Conservation (phyloP, 495 filamentous ascomycete genomes). For the Xylaria flabelliformis region DNA sequence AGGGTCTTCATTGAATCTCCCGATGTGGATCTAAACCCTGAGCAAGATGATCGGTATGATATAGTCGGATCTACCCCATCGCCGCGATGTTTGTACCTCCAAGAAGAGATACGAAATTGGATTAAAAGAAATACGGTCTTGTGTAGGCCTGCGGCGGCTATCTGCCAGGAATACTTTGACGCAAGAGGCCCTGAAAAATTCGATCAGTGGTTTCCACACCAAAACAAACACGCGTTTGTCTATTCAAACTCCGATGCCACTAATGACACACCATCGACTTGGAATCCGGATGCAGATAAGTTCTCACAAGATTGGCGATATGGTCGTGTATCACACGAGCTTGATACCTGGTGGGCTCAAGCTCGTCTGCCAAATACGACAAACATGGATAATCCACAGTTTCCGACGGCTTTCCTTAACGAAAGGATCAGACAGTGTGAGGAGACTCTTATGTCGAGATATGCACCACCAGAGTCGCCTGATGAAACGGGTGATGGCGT, state of each 20-base stretch:
- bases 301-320: slow-evolving; percentile 58
- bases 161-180: slow-evolving; percentile 50
- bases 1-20: slow-evolving; percentile 65
- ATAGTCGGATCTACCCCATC: slow-evolving; percentile 36
- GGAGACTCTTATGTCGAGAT: slow-evolving; percentile 53
- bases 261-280: slow-evolving; percentile 44
- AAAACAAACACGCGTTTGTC: slow-evolving; percentile 50
- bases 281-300: slow-evolving; percentile 56
- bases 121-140: slow-evolving; percentile 60
- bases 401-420: slow-evolving; percentile 57
- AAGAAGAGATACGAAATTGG: slow-evolving; percentile 53
- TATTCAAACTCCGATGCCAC: slow-evolving; percentile 47
- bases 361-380: slow-evolving; percentile 60
- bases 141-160: slow-evolving; percentile 48
- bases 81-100: slow-evolving; percentile 40
- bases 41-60: slow-evolving; percentile 45
- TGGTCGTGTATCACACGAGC: slow-evolving; percentile 61
- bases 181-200: slow-evolving; percentile 38
- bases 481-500: slow-evolving; percentile 43
- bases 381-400: slow-evolving; percentile 58
- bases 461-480: slow-evolving; percentile 50
- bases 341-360: slow-evolving; percentile 63
- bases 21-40: slow-evolving; percentile 49
- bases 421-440: slow-evolving; percentile 57
- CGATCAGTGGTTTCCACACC: slow-evolving; percentile 44